Evolutionary conservation across 2,329 filamentous ascomycete genomes (phyloP), one percentile per base, ranked within the genome.

Genomic region (Colletotrichum sp.): DNA sequence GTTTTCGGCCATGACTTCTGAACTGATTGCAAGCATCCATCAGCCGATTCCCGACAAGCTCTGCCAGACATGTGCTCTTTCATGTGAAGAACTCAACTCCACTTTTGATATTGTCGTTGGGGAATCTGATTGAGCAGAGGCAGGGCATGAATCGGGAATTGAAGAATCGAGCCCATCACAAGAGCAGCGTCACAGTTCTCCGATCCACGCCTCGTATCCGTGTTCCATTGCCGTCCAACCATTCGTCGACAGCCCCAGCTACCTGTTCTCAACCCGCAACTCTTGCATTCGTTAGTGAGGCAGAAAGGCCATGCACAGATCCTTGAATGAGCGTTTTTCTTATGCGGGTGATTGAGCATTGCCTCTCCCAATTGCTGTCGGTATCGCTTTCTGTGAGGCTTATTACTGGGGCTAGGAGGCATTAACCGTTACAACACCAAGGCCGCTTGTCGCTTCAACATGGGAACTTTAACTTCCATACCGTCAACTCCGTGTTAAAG

Each of bases 21-120:
- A 73, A 36, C 66, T 65, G 74, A 69, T 69, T 69, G 74, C 44
- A 39, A 26, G 36, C 65, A 30, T 65, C 70, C 70, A 65, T 76
- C 70, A 73, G 64, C 49, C 70, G 65, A 76, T 73, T 63, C 67
- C 72, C 69, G 73, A 76, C 63, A 64, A 21, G 73, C 63, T 63
- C 24, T 69, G 59, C n/a, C 49, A 32, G 70, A 59, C 65, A 60
- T 73, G 64, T 76, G 44, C 59, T 52, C 59, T 36, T 69, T 36
- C 74, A 76, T 76, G 74, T 76, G 74, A 76, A 73, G 70, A 64
- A 34, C 34, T 52, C 32, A 34, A 65, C 74, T 73, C 74, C 74
- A 73, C 74, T 76, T 76, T 76, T 76, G 70, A 30, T 21, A 26
- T 52, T 65, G 71, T 74, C 66, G 64, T 74, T 74, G 70, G 36